phyloP scores from a whole-genome alignment of 768 basidiomycete genomes.

The Amanita molliuscula region DNA sequence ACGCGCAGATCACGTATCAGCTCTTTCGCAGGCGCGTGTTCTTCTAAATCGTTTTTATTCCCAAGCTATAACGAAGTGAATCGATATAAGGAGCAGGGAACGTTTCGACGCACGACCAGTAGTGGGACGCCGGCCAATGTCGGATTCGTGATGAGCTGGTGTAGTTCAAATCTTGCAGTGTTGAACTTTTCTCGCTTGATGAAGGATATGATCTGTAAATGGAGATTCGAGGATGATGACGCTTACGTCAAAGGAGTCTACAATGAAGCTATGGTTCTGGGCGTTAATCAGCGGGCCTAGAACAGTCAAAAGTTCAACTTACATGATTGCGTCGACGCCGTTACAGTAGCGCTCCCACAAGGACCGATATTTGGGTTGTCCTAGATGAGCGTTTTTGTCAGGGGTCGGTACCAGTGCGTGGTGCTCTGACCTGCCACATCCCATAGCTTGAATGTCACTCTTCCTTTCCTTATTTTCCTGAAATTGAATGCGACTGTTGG shows the following conservation, averaged over 20 bases:
- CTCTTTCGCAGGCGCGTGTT: slow-evolving; percentile 71
- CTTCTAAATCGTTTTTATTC: slow-evolving; percentile 85
- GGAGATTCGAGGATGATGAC: background rate
- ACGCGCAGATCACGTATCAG: slow-evolving; percentile 70
- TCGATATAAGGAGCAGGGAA: background rate
- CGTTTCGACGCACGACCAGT: slow-evolving; percentile 53
- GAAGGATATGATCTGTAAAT: background rate
- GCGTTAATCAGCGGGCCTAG: background rate
- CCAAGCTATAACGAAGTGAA: slow-evolving; percentile 45
- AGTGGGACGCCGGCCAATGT: slow-evolving; percentile 64
- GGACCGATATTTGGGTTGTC: slow-evolving; percentile 87
- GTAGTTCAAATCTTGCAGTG: slow-evolving; percentile 75
- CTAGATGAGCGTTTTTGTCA: slow-evolving; percentile 24
- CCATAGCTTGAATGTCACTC: slow-evolving; percentile 90
- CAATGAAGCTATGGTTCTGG: slow-evolving; percentile 58
- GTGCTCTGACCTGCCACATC: slow-evolving; percentile 72
- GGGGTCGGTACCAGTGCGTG: background rate
- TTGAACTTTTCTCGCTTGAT: slow-evolving; percentile 70
- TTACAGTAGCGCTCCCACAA: slow-evolving; percentile 96
- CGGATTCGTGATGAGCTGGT: slow-evolving; percentile 62
- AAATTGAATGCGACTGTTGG: slow-evolving; percentile 94
- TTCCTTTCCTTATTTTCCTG: slow-evolving; percentile 80
- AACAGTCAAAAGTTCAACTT: slow-evolving; percentile 17
- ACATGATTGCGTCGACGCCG: slow-evolving; percentile 91
- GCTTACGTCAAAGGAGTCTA: slow-evolving; percentile 80